Evolutionary conservation across 495 filamentous ascomycete species (phyloP).

Genomic region (Penicillium ochrochloron): DNA sequence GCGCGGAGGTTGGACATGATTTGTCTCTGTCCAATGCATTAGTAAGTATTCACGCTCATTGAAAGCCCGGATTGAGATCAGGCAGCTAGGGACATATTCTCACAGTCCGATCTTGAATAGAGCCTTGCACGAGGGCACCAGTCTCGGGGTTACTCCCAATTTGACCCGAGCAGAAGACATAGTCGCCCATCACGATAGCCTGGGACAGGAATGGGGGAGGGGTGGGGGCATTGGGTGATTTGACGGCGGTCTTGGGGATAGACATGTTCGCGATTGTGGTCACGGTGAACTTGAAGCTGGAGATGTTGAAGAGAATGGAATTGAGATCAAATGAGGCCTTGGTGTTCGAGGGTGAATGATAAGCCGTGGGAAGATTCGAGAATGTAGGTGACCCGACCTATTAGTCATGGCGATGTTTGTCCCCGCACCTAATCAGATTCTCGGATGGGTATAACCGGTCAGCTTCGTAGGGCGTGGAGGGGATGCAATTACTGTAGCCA

Average conservation of each 20-base stretch:
- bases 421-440: not conserved
- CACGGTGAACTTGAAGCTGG: not conserved
- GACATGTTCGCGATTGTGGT: constrained; percentile 16
- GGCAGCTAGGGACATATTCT: constrained; percentile 9
- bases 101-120: constrained; percentile 60
- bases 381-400: not conserved
- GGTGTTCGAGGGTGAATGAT: not conserved
- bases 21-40: constrained; percentile 40
- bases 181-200: constrained; percentile 46
- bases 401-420: not conserved
- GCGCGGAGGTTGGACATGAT: constrained; percentile 65
- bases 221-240: constrained; percentile 41
- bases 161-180: constrained; percentile 52
- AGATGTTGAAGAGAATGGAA: not conserved
- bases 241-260: constrained; percentile 28
- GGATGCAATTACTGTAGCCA: no score
- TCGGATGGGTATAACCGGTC: no score
- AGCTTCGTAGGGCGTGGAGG: no score
- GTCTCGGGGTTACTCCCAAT: constrained; percentile 57
- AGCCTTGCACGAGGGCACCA: constrained; percentile 53
- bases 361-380: constrained; percentile 1
- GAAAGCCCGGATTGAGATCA: not conserved
- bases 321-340: not conserved
- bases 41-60: not conserved
- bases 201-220: constrained; percentile 52